Percentiles rank a stretch among this genome's conserved stretches.
Conservation (phyloP, 371 early-diverging fungal genomes). For the Lichtheimia ramosa region DNA sequence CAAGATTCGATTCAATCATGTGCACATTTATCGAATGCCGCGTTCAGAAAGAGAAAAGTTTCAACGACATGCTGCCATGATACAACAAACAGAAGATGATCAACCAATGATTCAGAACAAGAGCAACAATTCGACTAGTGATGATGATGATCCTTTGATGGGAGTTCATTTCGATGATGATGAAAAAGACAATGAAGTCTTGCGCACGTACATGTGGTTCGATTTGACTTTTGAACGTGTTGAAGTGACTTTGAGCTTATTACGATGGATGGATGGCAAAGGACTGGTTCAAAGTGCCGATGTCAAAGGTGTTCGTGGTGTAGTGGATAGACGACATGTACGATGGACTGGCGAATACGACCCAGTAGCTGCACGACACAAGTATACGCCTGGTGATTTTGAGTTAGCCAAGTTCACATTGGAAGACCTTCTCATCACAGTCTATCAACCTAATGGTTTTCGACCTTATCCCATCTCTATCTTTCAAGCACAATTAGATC, state of each 20-base stretch:
- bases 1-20: conserved; percentile 84
- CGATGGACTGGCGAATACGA: conserved; percentile 70
- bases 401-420: conserved; percentile 74
- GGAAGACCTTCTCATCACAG: conserved; percentile 68
- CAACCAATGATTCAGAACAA: conserved; percentile 6
- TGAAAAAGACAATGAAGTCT: conserved; percentile 39
- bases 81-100: background rate
- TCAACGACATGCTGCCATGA: conserved; percentile 33
- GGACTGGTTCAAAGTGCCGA: conserved; percentile 84
- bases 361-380: conserved; percentile 60
- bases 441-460: conserved; percentile 80
- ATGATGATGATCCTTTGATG: conserved; percentile 37
- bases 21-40: conserved; percentile 60
- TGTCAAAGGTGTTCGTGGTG: conserved; percentile 88
- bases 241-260: conserved; percentile 84
- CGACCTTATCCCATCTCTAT: conserved; percentile 89
- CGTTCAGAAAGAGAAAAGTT: conserved; percentile 43
- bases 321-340: conserved; percentile 85
- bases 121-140: background rate
- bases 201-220: conserved; percentile 63
- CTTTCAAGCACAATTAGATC: conserved; percentile 80
- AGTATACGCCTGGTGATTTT: conserved; percentile 81
- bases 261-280: conserved; percentile 91
- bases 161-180: conserved; percentile 46
- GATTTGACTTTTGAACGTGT: conserved; percentile 81